Evolutionary conservation across 139 green algal species (phyloP).

Genomic region (Micractinium sp.): DNA sequence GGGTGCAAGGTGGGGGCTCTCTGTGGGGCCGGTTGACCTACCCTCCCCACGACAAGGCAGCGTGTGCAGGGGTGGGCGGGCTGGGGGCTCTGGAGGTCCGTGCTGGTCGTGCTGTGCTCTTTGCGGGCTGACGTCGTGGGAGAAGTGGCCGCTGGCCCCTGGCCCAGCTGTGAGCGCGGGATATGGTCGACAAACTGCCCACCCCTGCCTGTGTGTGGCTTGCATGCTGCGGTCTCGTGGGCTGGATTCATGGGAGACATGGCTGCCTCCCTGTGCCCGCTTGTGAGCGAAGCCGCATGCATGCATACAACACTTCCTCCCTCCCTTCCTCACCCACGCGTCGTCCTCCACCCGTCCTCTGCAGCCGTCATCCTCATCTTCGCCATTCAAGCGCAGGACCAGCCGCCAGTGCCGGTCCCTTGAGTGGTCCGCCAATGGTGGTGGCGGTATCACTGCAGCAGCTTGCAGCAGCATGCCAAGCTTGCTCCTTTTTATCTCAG

Average conservation of each 20-base stretch:
- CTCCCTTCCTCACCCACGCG: background rate
- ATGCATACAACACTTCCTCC: background rate
- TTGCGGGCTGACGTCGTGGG: background rate
- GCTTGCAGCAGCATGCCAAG: no score
- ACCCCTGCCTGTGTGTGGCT: background rate
- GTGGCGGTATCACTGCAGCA: no score
- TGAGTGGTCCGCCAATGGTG: background rate
- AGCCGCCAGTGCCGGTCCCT: background rate
- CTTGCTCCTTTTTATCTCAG: no score
- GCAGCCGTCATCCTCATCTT: constrained; percentile 41
- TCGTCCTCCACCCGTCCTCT: background rate
- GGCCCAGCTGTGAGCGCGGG: no score
- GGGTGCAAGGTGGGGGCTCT: background rate
- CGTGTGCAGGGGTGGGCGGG: no score
- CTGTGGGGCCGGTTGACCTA: no score
- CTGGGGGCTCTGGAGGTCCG: no score
- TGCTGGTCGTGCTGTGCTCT: background rate
- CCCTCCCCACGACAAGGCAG: no score
- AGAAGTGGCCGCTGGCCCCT: no score
- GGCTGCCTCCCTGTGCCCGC: no score
- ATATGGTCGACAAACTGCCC: no score
- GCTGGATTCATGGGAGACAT: no score
- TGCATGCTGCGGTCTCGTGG: background rate
- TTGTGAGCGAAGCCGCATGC: background rate
- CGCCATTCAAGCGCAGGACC: background rate